phyloP scores from a whole-genome alignment of 2,329 filamentous ascomycete genomes.

The Thielaviopsis musarum region DNA sequence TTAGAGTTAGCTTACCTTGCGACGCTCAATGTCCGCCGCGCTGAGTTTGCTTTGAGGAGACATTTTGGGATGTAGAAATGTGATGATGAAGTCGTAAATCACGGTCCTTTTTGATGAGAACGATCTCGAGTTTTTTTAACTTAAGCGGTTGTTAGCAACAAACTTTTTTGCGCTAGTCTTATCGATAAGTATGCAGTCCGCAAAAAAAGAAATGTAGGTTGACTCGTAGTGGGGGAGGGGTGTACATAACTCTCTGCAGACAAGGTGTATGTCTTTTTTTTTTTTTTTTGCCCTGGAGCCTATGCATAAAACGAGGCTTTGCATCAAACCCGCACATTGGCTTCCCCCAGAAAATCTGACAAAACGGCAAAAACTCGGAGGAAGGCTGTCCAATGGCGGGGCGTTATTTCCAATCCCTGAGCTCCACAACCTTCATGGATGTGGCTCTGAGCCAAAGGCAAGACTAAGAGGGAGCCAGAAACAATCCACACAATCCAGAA shows the following conservation, averaged over 20 bases:
- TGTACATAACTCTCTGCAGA: background rate
- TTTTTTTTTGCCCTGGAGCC: background rate
- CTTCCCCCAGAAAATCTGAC: background rate
- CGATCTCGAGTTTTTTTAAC: background rate
- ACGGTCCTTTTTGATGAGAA: background rate
- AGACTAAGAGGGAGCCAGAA: background rate
- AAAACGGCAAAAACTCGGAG: conserved; percentile 8
- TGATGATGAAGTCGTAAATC: background rate
- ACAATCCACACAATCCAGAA: conserved; percentile 6
- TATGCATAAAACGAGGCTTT: background rate
- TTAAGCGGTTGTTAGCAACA: background rate
- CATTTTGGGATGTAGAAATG: conserved; percentile 20
- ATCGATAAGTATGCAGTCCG: conserved; percentile 7
- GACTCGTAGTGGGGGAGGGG: background rate
- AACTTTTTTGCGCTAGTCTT: conserved; percentile 7
- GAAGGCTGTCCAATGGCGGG: conserved; percentile 6
- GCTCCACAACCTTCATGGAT: background rate
- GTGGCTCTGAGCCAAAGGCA: background rate
- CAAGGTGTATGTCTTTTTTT: no score
- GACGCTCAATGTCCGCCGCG: conserved; percentile 40
- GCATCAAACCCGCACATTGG: background rate
- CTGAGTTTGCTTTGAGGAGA: conserved; percentile 28
- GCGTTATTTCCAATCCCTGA: conserved; percentile 4
- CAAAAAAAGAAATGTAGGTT: background rate
- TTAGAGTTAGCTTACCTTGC: conserved; percentile 32